These are phyloP conservation scores for Suillus americanus DNA, from an alignment of 768 basidiomycete genomes.

Conservation along the genomic window DNA sequence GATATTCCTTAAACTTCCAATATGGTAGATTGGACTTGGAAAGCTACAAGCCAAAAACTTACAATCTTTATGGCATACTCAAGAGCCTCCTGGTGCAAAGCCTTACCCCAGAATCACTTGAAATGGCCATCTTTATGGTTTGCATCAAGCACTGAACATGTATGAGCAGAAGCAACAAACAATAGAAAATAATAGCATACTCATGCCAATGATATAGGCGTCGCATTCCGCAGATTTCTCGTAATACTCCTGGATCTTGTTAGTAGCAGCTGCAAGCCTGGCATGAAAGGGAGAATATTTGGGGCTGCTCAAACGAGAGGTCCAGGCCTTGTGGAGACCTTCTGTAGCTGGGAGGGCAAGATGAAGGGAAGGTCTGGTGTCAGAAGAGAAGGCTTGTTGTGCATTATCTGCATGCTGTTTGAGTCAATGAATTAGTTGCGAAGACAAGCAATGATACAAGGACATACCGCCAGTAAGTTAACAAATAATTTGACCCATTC, in stretches of 20 bases:
- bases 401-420: constrained; percentile 28
- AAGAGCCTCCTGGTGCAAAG: constrained; percentile 20
- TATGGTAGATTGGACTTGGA: background rate
- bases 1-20: constrained; percentile 16
- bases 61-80: constrained; percentile 18
- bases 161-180: background rate
- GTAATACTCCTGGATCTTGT: constrained; percentile 37
- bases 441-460: background rate
- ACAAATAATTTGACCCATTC: constrained; percentile 16
- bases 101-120: constrained; percentile 24
- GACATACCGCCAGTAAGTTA: constrained; percentile 19
- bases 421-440: background rate
- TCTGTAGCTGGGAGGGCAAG: constrained; percentile 6
- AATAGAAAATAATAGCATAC: constrained; percentile 13
- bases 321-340: constrained; percentile 28
- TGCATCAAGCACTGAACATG: background rate
- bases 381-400: constrained; percentile 33
- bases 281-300: constrained; percentile 21
- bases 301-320: background rate
- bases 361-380: constrained; percentile 24
- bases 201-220: constrained; percentile 34
- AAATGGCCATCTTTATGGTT: constrained; percentile 31
- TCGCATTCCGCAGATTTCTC: constrained; percentile 29
- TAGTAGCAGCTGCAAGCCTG: constrained; percentile 26
- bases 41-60: background rate